phyloP scores from a whole-genome alignment of 805 yeast genomes.

The Nakazawaea wickerhamii region DNA sequence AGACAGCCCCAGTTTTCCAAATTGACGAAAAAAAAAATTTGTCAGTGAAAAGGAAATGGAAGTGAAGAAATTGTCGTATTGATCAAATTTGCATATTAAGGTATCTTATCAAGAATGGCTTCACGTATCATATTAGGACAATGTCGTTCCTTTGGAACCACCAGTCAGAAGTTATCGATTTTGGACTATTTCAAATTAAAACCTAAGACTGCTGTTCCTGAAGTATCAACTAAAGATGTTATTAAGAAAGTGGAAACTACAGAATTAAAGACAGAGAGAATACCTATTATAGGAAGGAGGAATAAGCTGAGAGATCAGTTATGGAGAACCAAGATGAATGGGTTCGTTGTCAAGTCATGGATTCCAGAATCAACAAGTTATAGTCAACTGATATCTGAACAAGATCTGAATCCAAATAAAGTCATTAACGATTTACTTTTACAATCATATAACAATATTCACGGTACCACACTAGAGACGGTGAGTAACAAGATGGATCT shows the following conservation, averaged over 20 bases:
- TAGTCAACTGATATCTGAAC: constrained; percentile 8
- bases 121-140: constrained; percentile 4
- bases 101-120: background rate
- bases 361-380: constrained; percentile 22
- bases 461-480: constrained; percentile 1
- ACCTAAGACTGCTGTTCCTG: constrained; percentile 14
- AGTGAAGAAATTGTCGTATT: background rate
- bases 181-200: constrained; percentile 29
- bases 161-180: constrained; percentile 18
- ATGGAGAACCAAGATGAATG: constrained; percentile 21
- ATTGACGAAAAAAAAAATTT: background rate
- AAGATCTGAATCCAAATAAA: background rate
- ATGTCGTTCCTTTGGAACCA: constrained; percentile 14
- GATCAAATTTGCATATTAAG: background rate
- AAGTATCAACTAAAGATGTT: constrained; percentile 21
- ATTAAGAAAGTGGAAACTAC: constrained; percentile 23
- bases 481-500: constrained; percentile 16
- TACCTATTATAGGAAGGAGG: constrained; percentile 26
- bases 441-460: constrained; percentile 11
- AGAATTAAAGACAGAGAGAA: constrained; percentile 10
- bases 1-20: no score
- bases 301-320: constrained; percentile 13
- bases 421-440: constrained; percentile 16
- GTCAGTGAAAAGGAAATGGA: background rate
- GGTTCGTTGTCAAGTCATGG: constrained; percentile 27